Evolutionary conservation across 2,329 filamentous ascomycete genomes (phyloP).

Genomic region (Fusarium azukiicola): DNA sequence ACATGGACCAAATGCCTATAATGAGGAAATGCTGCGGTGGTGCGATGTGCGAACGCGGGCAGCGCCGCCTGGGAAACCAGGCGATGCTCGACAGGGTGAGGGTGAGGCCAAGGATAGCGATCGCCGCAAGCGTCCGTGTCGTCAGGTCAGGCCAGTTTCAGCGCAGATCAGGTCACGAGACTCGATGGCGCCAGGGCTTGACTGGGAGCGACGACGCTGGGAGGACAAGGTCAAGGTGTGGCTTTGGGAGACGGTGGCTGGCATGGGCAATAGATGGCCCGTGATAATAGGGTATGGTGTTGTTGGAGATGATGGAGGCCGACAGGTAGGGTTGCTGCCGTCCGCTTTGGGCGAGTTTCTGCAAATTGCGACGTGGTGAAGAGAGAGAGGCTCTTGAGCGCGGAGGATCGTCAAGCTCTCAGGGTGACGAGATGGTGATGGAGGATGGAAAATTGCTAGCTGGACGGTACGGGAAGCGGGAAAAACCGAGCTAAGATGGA

Average conservation of each 20-base stretch:
- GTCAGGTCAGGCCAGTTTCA: slow-evolving; percentile 38
- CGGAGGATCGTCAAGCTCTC: slow-evolving; percentile 5
- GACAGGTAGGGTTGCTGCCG: background rate
- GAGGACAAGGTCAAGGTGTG: slow-evolving; percentile 45
- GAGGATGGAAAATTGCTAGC: slow-evolving; percentile 37
- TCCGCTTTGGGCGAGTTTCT: background rate
- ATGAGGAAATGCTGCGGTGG: slow-evolving; percentile 43
- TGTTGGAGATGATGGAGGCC: slow-evolving; percentile 7
- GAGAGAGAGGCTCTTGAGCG: background rate
- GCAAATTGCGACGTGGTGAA: slow-evolving; percentile 21
- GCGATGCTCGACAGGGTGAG: slow-evolving; percentile 41
- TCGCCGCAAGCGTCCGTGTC: slow-evolving; percentile 36
- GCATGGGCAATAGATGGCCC: slow-evolving; percentile 31
- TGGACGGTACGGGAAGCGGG: slow-evolving; percentile 44
- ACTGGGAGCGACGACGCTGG: slow-evolving; percentile 28
- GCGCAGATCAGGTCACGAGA: slow-evolving; percentile 47
- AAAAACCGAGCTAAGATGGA: slow-evolving; percentile 40
- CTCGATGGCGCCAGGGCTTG: slow-evolving; percentile 24
- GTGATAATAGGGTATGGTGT: slow-evolving; percentile 12
- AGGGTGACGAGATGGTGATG: slow-evolving; percentile 38
- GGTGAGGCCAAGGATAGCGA: slow-evolving; percentile 34
- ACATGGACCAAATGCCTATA: slow-evolving; percentile 49
- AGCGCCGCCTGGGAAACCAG: slow-evolving; percentile 44
- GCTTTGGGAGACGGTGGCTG: slow-evolving; percentile 38
- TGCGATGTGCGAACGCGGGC: slow-evolving; percentile 48